A percentile compares a stretch with the other conserved stretches of the same genome.
Evolutionary conservation across 306 rosid genomes (phyloP).

Genomic region (Acacia crassicarpa): DNA sequence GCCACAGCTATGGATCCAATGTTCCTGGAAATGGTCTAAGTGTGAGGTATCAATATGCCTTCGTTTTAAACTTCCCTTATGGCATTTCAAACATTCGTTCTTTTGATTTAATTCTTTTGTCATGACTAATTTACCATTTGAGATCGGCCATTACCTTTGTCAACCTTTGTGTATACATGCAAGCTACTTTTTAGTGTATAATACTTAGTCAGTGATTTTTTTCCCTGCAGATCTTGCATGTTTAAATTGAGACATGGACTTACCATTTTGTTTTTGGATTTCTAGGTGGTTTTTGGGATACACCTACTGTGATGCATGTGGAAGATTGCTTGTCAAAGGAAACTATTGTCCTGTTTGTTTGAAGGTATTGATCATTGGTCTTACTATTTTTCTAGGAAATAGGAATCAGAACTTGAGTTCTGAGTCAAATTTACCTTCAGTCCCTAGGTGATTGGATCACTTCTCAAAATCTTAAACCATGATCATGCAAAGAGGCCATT

Average conservation of each 20-base stretch:
- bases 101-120: not conserved
- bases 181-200: not conserved
- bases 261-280: no score
- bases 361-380: no score
- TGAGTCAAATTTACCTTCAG: no score
- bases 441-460: no score
- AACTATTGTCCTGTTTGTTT: no score
- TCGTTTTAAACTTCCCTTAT: not conserved
- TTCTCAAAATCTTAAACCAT: no score
- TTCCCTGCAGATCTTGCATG: not conserved
- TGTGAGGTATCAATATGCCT: constrained; percentile 61
- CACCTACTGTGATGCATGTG: no score
- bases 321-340: no score
- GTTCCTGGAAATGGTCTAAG: constrained; percentile 99
- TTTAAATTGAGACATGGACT: constrained; percentile 19
- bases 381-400: no score
- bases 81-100: not conserved
- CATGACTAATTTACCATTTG: not conserved
- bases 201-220: not conserved
- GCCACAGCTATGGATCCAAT: constrained; percentile 94
- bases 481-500: no score
- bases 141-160: not conserved
- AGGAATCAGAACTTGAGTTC: no score
- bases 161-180: not conserved
- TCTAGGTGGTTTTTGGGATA: no score